Evolutionary conservation across 352 stramenopile species (phyloP), one percentile per base, ranked within the genome.

Genomic region (Sclerospora graminicola): DNA sequence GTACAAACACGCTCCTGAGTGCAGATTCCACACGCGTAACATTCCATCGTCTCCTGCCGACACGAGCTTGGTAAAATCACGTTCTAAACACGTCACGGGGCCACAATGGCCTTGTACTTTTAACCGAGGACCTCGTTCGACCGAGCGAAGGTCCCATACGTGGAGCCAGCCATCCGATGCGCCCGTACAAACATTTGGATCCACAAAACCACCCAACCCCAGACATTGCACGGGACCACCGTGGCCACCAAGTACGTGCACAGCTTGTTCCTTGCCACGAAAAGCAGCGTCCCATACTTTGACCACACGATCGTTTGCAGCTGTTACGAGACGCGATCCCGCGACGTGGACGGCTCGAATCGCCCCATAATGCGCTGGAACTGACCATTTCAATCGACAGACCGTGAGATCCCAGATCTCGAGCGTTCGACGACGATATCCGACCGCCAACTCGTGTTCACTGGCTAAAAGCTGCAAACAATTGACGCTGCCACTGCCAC

Each of bases 201-300:
- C 80, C 0, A 72, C 77, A 5, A 76, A 74, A 4, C 80, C 80
- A 28, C 80, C 80, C 1, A 89, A 60, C 33, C 65, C 75, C 10
- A 91, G 53, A 47, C 76, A 87, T 5, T 72, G 65, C 10, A 85
- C 77, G 10, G 80, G 80, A 1, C 73, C 80, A 15, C 62, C 65
- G 47, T 91, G 80, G 14, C 67, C 68, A 18, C 66, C 49, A 0
- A 91, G 48, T 18, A 61, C 72, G 19, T 91, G 80, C 2, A 66
- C 60, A 34, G 65, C 76, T 28, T 69, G 54, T 26, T 7, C 21
- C 21, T 6, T 26, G 3, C 21, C 48, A 29, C 77, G 74, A 54
- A 89, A 88, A 33, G 69, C 37, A 0, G 69, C 76, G 48, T 91
- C 80, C 80, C 80, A 89, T 32, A 91, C 68, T 36, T 89, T 89